Base-by-base conservation (phyloP, 768 basidiomycete genomes). In the Melanogaster broomeanus region DNA sequence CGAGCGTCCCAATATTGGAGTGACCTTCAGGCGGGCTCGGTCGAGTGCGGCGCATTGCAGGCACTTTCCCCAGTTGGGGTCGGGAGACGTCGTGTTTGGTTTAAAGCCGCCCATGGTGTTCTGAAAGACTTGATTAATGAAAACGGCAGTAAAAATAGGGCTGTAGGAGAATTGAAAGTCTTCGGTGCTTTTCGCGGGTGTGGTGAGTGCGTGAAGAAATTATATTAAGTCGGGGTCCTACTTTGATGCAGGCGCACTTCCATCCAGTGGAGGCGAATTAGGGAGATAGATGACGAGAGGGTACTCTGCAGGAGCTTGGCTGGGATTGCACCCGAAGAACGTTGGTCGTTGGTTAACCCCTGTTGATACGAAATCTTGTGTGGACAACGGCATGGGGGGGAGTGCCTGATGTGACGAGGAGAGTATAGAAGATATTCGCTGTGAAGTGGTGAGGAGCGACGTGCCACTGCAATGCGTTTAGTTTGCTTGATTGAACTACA, bases 271-370 rank as follows among this genome's bases (percentile, higher is more conserved):
- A n/a, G 89, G 87, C 27, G 87, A 77, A 63, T 87, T 89, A 6
- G 91, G 90, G 7, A 92, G 72, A 60, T 88, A 90, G 38, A 92
- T 78, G 35, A 92, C 68, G 18, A 92, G 57, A 0, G 89, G 89
- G 55, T 77, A 87, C 50, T 81, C 79, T 2, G 80, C 68, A 13
- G 83, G 77, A 4, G 24, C 65, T 41, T 76, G 63, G 3, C 48
- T 62, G 15, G 83, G 79, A 59, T 86, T 70, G 62, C 90, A 92
- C 3, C 90, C 91, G 70, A 90, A 92, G 72, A 93, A 90, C 0
- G 87, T 87, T 3, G 88, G 81, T 24, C 85, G 80, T 40, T 70
- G 71, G 60, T 84, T 88, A 1, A 89, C 76, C 31, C 87, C 86
- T 5, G 77, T 78, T 2, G 70, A 64, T 31, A 85, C 61, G 65